Conservation (phyloP, 1,139 yeast genomes). For the Suhomyces terraborum region DNA sequence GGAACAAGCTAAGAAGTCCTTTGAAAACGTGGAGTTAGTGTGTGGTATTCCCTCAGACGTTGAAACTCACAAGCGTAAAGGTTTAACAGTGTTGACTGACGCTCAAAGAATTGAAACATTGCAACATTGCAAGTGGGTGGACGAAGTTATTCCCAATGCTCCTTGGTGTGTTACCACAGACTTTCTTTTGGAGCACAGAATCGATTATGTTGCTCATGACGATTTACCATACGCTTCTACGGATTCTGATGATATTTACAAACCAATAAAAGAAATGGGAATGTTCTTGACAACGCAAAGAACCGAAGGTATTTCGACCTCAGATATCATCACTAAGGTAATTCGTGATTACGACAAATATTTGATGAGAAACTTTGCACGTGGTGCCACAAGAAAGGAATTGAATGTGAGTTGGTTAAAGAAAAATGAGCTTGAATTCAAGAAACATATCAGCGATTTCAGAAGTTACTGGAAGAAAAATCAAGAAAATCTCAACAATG, state of each 20-base stretch:
- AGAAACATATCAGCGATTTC: constrained; percentile 85
- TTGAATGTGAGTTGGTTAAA: constrained; percentile 96
- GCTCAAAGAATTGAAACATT: constrained; percentile 86
- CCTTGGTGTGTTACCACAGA: constrained; percentile 95
- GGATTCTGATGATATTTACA: constrained; percentile 87
- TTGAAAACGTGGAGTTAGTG: constrained; percentile 78
- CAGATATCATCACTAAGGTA: constrained; percentile 92
- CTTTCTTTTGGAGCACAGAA: constrained; percentile 72
- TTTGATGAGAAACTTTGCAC: constrained; percentile 92
- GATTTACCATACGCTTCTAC: constrained; percentile 91
- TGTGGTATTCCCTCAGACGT: constrained; percentile 91
- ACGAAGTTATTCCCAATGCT: constrained; percentile 89
- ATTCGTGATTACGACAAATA: constrained; percentile 96
- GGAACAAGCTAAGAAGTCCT: constrained; percentile 90
- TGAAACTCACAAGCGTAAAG: constrained; percentile 90
- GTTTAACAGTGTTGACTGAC: constrained; percentile 87
- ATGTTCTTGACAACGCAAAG: constrained; percentile 93
- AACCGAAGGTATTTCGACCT: constrained; percentile 94
- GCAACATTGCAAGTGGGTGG: constrained; percentile 94
- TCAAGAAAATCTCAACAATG: constrained; percentile 66
- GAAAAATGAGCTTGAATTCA: constrained; percentile 91
- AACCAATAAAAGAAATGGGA: constrained; percentile 87
- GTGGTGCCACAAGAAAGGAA: constrained; percentile 96
- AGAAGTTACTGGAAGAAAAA: constrained; percentile 81
- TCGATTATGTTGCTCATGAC: constrained; percentile 97